Conservation (phyloP, 2,329 filamentous ascomycete species). For the Trichoderma atrobrunneum region DNA sequence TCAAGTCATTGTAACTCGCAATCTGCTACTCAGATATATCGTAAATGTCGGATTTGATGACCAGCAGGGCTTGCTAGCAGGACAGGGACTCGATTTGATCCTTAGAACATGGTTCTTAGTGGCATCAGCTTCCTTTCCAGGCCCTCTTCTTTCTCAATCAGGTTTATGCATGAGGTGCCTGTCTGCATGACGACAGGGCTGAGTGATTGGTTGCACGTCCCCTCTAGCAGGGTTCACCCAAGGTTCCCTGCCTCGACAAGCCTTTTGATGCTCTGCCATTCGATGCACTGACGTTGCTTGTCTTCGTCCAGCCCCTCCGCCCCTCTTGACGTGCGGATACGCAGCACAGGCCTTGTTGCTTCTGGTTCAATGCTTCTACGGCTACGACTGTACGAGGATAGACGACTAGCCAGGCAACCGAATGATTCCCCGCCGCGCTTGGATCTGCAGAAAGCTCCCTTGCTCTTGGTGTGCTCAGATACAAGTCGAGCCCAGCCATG, state of each 20-base stretch:
- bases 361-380: not conserved
- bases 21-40: not conserved
- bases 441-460: constrained; percentile 16
- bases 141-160: not conserved
- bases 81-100: not conserved
- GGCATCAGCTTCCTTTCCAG: constrained; percentile 9
- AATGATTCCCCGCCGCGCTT: constrained; percentile 17
- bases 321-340: constrained; percentile 3
- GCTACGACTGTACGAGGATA: not conserved
- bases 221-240: not conserved
- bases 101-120: not conserved
- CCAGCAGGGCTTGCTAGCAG: not conserved
- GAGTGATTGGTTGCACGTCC: not conserved
- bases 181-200: not conserved
- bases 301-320: not conserved
- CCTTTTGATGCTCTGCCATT: not conserved
- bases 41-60: not conserved
- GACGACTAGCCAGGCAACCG: not conserved
- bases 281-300: not conserved
- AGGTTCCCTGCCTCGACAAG: not conserved
- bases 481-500: not conserved
- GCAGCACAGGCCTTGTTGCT: not conserved
- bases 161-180: constrained; percentile 12
- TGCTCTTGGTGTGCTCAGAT: not conserved
- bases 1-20: not conserved